Evolutionary conservation across 1,139 yeast genomes (phyloP), one percentile per base, ranked within the genome.

Genomic region (Scheffersomyces illinoinensis): DNA sequence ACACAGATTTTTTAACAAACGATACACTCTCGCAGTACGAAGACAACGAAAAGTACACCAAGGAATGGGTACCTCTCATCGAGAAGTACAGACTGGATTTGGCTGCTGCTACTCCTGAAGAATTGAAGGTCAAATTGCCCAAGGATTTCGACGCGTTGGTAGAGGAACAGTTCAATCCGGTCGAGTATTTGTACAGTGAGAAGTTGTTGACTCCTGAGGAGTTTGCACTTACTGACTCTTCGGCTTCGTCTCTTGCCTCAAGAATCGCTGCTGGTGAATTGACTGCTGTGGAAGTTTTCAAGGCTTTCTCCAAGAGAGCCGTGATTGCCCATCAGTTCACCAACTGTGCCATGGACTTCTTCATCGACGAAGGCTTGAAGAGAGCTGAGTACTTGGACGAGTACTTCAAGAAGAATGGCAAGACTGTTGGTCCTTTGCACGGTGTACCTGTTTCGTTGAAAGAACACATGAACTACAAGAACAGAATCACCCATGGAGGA

Each of bases 401-500:
- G 5, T 80, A 85, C 65, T 77, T 76, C 57, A 76, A 75, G 55
- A 74, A 79, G 56, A 73, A 79, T 56, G 93, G 93, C 20, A 84
- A 85, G 66, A 75, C 88, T 0, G 72, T 86, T 57, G 96, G 96
- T 53, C 92, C 93, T 7, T 77, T 90, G 60, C 96, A 90, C 66
- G 96, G 96, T 19, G 76, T 90, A 50, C 96, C 96, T n/a, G 74
- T 90, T 49, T 89, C 95, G 1, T 75, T 90, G 60, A 90, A 90
- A 68, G 96, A 90, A 71, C 93, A 89, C 66, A 83, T 87, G 75
- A 81, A 83, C 61, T 85, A 78, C 68, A 79, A 76, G 57, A 88
- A 85, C 23, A 85, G 76, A 64, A 76, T 82, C 65, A 85, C 91
- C 46, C 87, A 86, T 66, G 91, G 87, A 54, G 84, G 89, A 19